Conservation (phyloP, 345 rosid species). For the Boechera retrofracta region DNA sequence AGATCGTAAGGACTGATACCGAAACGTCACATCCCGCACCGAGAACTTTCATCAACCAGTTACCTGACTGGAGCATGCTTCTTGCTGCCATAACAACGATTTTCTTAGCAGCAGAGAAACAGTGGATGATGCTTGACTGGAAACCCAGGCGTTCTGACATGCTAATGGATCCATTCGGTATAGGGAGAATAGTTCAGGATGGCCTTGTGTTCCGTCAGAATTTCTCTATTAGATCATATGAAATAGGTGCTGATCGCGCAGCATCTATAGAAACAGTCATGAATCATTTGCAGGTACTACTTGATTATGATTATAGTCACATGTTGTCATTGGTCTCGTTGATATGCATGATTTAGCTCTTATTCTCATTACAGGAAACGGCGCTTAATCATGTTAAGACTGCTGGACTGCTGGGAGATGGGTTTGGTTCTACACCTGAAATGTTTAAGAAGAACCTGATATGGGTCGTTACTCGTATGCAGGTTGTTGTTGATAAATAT, state of each 20-base stretch:
- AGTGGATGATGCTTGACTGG: conserved; percentile 99
- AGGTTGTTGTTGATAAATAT: conserved; percentile 89
- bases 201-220: conserved; percentile 85
- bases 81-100: conserved; percentile 97
- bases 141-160: conserved; percentile 87
- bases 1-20: conserved; percentile 58
- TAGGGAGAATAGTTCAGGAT: conserved; percentile 92
- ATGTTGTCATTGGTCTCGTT: background rate
- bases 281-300: conserved; percentile 92
- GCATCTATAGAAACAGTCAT: conserved; percentile 96
- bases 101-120: conserved; percentile 98
- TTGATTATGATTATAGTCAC: conserved; percentile 6
- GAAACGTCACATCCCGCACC: conserved; percentile 65
- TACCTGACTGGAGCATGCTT: conserved; percentile 99
- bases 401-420: conserved; percentile 89
- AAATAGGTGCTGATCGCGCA: conserved; percentile 96
- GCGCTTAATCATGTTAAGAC: conserved; percentile 90
- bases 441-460: conserved; percentile 89
- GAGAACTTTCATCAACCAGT: conserved; percentile 86
- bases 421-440: conserved; percentile 97
- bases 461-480: conserved; percentile 97
- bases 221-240: conserved; percentile 94
- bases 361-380: conserved; percentile 68
- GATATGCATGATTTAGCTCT: conserved; percentile 11
- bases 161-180: conserved; percentile 80